A percentile compares a stretch with the other conserved stretches of the same genome.
Conservation (phyloP, 805 yeast species). For the Metschnikowia hibisci region DNA sequence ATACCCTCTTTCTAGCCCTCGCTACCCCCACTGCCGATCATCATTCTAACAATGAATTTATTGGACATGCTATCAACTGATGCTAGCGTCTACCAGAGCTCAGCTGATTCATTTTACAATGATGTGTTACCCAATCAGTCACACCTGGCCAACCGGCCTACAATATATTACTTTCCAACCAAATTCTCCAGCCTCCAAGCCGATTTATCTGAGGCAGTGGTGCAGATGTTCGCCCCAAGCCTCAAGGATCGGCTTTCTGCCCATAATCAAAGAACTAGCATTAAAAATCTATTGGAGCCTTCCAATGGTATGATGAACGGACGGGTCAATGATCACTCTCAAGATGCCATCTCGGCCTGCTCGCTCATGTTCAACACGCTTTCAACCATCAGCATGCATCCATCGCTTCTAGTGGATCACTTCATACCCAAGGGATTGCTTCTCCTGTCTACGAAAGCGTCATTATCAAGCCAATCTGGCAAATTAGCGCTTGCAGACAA, state of each 20-base stretch:
- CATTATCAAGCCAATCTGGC: constrained; percentile 51
- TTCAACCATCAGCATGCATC: constrained; percentile 55
- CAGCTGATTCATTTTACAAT: constrained; percentile 6
- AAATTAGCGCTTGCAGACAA: constrained; percentile 55
- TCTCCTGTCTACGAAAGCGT: constrained; percentile 59
- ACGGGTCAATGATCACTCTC: not conserved
- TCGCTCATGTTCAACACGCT: constrained; percentile 44
- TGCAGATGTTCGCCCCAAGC: constrained; percentile 28
- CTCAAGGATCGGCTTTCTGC: constrained; percentile 22
- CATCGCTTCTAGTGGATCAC: constrained; percentile 70
- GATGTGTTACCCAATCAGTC: not conserved
- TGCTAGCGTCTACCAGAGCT: constrained; percentile 8
- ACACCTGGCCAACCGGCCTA: constrained; percentile 3
- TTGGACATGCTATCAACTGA: constrained; percentile 38
- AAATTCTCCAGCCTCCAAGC: constrained; percentile 30
- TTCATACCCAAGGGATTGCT: constrained; percentile 68
- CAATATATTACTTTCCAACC: constrained; percentile 35
- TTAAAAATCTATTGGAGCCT: constrained; percentile 33
- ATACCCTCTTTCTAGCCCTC: too few relatives aligned
- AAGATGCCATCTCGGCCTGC: constrained; percentile 16
- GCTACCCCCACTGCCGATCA: too few relatives aligned
- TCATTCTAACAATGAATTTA: constrained; percentile 30
- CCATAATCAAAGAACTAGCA: constrained; percentile 29
- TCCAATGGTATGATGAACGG: constrained; percentile 11
- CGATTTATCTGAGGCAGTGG: constrained; percentile 30